These are phyloP conservation scores for Celoporthe dispersa DNA, from an alignment of 2,329 filamentous ascomycete species.

Conservation along the genomic window DNA sequence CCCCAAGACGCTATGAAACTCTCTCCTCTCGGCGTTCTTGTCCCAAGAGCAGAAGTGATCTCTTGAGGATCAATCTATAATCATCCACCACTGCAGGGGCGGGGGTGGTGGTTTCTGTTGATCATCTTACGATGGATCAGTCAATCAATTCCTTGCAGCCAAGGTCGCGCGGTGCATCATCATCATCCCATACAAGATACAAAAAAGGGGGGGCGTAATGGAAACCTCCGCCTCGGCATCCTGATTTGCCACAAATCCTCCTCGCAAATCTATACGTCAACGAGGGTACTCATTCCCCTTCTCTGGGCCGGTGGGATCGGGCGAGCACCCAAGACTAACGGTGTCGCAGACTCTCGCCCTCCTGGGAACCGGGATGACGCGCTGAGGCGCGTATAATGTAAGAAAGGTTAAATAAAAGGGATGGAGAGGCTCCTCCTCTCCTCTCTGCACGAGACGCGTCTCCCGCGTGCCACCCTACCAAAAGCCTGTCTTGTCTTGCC, in stretches of 20 bases:
- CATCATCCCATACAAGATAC: neutral
- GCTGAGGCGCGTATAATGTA: slow-evolving; percentile 19
- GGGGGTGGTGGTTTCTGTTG: neutral
- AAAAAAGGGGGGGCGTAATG: neutral
- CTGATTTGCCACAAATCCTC: slow-evolving; percentile 21
- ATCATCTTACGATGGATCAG: slow-evolving; percentile 15
- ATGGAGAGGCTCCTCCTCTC: neutral
- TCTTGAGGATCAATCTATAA: neutral
- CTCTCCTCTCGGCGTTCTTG: neutral
- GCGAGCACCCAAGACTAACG: neutral
- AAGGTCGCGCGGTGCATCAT: slow-evolving; percentile 3
- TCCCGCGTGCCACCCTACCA: slow-evolving; percentile 17
- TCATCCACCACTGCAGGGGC: neutral
- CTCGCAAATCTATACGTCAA: slow-evolving; percentile 7
- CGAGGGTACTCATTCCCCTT: neutral
- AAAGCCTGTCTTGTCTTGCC: neutral
- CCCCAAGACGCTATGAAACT: too few relatives aligned
- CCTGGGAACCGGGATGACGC: slow-evolving; percentile 21
- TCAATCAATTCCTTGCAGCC: slow-evolving; percentile 14
- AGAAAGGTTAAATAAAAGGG: neutral
- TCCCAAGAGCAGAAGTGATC: neutral
- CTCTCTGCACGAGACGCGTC: slow-evolving; percentile 3
- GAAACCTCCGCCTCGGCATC: neutral
- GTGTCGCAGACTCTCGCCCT: neutral
- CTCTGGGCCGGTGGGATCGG: neutral